Evolutionary conservation across 305 asterid species (phyloP), one percentile per base, ranked within the genome.

Genomic region (Coffea humblotiana): DNA sequence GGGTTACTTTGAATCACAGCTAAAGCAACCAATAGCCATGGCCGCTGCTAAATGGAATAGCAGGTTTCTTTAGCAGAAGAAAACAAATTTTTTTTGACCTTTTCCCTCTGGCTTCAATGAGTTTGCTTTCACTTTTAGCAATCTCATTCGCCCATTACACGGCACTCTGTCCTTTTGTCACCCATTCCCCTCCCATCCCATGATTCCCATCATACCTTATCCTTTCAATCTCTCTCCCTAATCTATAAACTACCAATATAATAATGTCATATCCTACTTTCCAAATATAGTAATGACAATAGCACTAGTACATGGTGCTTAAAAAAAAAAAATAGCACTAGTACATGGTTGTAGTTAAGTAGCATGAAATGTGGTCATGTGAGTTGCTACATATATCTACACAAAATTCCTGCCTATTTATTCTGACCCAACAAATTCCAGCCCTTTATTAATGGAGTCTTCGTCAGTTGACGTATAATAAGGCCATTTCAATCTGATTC

Each of bases 171-270:
- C 84, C 78, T 74, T 32, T 84, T 77, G 90, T 83, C 89, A 54
- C 88, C 91, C 88, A 81, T 56, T 23, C 79, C 78, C 61, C 77
- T 71, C 86, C 84, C 84, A 15, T 66, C 60, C 86, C 86, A 84
- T 89, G 88, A 88, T 60, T 66, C 60, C 86, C 86, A 84, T 89
- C 89, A 88, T 60, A 83, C 91, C 93, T 85, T 91, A 90, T 90
- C 93, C 83, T 86, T 83, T 84, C 85, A 82, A 15, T 70, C 56
- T 51, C 48, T 9, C 18, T 51, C 56, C 21, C 23, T 52, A 58
- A 27, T 64, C 67, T n/a, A 54, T 60, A 51, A 23, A 56, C 40
- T 23, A 52, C 47, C 21, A 58, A 69, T 78, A 60, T 21, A 52
- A 48, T 43, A 73, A 49, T 66, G 23, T 35, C 43, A 40, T 5